These are phyloP conservation scores for Monosporascus cannonballus DNA, from an alignment of 2,329 filamentous ascomycete species.

Conservation along the genomic window DNA sequence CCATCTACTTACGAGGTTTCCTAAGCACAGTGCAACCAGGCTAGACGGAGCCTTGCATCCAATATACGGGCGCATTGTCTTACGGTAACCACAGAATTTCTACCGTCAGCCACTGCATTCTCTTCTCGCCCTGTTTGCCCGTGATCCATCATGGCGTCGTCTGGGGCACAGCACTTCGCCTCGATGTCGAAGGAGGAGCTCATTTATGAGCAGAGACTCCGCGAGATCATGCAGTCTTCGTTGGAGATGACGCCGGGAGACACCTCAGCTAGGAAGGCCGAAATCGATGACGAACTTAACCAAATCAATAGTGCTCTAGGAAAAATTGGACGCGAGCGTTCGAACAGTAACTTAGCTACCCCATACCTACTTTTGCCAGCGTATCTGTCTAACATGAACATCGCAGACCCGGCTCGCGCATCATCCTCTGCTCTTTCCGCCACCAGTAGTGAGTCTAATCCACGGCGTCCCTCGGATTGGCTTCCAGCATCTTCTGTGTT, in stretches of 20 bases:
- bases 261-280: not conserved
- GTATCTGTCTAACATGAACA: not conserved
- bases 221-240: constrained; percentile 1
- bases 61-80: not conserved
- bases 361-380: not conserved
- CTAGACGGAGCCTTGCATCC: constrained; percentile 1
- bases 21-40: not conserved
- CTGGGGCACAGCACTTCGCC: not conserved
- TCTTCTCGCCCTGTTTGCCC: not conserved
- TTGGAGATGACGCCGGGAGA: not conserved
- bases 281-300: not conserved
- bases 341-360: not conserved
- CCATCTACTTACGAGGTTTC: not conserved
- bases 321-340: not conserved
- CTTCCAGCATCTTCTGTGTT: not conserved
- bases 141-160: constrained; percentile 1
- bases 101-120: not conserved
- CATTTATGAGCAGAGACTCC: constrained; percentile 2
- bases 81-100: not conserved
- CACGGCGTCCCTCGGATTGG: not conserved
- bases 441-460: not conserved
- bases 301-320: not conserved
- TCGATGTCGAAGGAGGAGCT: constrained; percentile 2
- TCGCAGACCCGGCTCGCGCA: not conserved
- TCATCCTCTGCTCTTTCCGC: not conserved